Base-by-base conservation (phyloP, 306 rosid genomes). In the Sicyos baderoa region DNA sequence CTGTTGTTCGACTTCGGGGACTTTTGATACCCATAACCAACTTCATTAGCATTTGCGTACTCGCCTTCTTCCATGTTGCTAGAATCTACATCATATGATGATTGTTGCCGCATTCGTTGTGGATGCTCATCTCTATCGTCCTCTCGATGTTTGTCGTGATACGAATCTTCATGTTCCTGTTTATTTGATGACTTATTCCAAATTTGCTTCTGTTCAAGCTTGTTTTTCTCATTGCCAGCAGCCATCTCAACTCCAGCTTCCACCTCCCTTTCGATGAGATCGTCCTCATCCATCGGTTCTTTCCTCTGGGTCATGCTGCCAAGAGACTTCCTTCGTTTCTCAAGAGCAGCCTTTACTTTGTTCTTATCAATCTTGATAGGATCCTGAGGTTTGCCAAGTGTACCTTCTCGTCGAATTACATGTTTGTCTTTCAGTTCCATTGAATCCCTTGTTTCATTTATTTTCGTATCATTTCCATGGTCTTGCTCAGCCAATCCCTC, bases 211-310 rank as follows among this genome's bases (percentile, higher is more conserved):
- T 83, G 73, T 61, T 88, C 99, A 27, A 80, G 89, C 77, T 84
- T 90, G 76, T 32, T 88, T 76, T 81, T 89, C 76, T 89, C 99
- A 77, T 76, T 84, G 74, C 84, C 91, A 53, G 86, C 78, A 69
- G 92, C 86, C 72, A 90, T 71, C 74, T 94, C 99, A 23, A 94
- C 85, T 54, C 98, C 98, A 82, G 91, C 96, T 83, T 94, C 99
- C 49, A 94, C 83, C 79, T 90, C 97, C 84, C 86, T 88, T 78
- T 93, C 99, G 71, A 94, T 90, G 68, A 94, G 87, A 80, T 94
- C 99, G 76, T 94, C 99, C 62, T 94, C 97, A 75, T 94, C 90
- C 91, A 94, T 81, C 65, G 79, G 49, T 74, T 94, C 99, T 54
- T 84, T 69, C 74, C 84, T 94, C 73, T 86, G 80, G 48, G 91